A percentile compares a stretch with the other conserved stretches of the same genome.
Conservation (phyloP, 106 monocot genomes). For the Vanilla planifolia region DNA sequence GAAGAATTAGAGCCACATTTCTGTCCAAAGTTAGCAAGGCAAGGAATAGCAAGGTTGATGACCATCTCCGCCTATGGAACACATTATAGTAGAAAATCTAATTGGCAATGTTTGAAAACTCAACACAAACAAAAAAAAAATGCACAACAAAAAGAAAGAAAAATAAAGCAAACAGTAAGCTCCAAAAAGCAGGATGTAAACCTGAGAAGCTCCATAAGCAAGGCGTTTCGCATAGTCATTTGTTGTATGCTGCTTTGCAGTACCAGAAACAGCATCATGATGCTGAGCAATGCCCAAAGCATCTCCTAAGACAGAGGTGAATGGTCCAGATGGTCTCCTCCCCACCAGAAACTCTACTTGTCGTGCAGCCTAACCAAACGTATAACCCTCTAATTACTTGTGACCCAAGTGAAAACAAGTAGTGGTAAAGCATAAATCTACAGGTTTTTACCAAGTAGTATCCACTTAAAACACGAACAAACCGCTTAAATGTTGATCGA, state of each 20-base stretch:
- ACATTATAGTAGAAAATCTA: neutral
- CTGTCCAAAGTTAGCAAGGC: slow-evolving; percentile 34
- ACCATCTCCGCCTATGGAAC: slow-evolving; percentile 44
- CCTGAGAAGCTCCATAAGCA: slow-evolving; percentile 53
- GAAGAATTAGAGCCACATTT: slow-evolving; percentile 17
- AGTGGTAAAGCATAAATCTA: neutral
- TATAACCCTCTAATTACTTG: neutral
- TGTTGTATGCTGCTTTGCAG: slow-evolving; percentile 72
- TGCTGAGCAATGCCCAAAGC: slow-evolving; percentile 72
- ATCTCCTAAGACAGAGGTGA: slow-evolving; percentile 55
- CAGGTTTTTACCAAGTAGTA: slow-evolving; percentile 25
- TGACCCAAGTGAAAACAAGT: neutral
- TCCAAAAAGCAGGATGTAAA: slow-evolving; percentile 10
- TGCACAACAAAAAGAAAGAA: neutral
- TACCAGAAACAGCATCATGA: slow-evolving; percentile 81
- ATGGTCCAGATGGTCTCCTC: slow-evolving; percentile 16
- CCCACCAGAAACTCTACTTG: slow-evolving; percentile 62
- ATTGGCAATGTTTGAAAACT: neutral
- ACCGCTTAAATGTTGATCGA: slow-evolving; percentile 29
- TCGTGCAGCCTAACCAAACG: slow-evolving; percentile 41
- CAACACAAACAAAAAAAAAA: neutral
- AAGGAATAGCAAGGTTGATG: slow-evolving; percentile 46
- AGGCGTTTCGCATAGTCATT: slow-evolving; percentile 82
- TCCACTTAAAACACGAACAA: slow-evolving; percentile 32
- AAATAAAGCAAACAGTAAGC: neutral